Conservation (phyloP, 1,139 yeast species). For the Hanseniaspora sp. region DNA sequence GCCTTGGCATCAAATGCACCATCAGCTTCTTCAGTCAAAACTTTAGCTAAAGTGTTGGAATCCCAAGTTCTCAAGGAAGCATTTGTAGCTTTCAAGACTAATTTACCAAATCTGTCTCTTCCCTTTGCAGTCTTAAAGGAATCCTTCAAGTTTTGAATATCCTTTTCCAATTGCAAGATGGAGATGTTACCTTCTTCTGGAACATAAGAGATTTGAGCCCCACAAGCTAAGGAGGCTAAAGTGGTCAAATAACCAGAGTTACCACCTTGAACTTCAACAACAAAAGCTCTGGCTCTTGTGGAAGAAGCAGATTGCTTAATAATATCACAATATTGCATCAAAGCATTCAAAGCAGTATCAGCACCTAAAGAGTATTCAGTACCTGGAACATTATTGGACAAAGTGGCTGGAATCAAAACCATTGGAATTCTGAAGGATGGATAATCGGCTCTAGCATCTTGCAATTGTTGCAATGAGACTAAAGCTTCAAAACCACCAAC, state of each 20-base stretch:
- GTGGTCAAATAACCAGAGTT: conserved; percentile 90
- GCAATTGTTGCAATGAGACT: conserved; percentile 67
- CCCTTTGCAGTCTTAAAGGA: conserved; percentile 70
- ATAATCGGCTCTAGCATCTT: conserved; percentile 57
- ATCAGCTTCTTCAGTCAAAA: conserved; percentile 53
- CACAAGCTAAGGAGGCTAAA: conserved; percentile 76
- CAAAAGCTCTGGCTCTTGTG: conserved; percentile 86
- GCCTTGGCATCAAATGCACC: conserved; percentile 65
- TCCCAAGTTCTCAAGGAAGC: conserved; percentile 54
- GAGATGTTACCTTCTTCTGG: conserved; percentile 73
- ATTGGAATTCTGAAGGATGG: conserved; percentile 91
- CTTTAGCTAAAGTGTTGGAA: conserved; percentile 56
- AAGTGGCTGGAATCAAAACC: conserved; percentile 88
- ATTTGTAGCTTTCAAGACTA: conserved; percentile 56
- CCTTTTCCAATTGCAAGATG: conserved; percentile 61
- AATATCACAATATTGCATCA: conserved; percentile 86
- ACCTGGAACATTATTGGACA: conserved; percentile 96
- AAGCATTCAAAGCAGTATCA: conserved; percentile 84
- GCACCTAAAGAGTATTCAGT: conserved; percentile 89
- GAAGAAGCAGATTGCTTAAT: conserved; percentile 93
- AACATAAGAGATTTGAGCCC: conserved; percentile 84
- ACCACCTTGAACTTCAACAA: conserved; percentile 96
- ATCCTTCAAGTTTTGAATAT: conserved; percentile 57
- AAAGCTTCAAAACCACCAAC: conserved; percentile 96
- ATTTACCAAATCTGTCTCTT: conserved; percentile 59